Conservation (phyloP, 345 rosid genomes). For the Excoecaria agallocha region DNA sequence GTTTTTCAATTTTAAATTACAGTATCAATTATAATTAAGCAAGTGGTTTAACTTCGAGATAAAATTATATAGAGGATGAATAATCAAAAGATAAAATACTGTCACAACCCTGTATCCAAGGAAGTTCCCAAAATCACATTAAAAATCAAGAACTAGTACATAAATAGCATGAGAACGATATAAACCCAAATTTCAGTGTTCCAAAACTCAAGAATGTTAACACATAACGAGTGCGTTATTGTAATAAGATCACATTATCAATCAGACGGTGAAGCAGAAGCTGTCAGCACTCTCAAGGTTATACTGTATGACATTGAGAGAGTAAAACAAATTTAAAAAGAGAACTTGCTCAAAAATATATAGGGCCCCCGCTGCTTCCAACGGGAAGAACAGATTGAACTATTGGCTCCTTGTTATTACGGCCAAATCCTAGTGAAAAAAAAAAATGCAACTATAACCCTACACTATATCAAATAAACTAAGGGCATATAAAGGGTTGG, state of each 20-base stretch:
- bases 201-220: not conserved
- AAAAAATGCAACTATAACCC: constrained; percentile 36
- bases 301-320: not conserved
- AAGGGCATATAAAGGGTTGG: constrained; percentile 5
- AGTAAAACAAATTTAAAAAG: not conserved
- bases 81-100: not conserved
- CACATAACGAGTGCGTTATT: not conserved
- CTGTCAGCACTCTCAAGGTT: not conserved
- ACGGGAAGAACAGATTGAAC: constrained; percentile 10
- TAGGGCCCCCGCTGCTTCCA: constrained; percentile 1
- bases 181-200: not conserved
- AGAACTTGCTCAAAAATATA: constrained; percentile 6
- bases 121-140: not conserved
- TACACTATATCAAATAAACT: constrained; percentile 15
- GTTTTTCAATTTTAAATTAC: no score
- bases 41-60: no score
- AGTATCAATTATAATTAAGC: no score
- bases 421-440: constrained; percentile 26
- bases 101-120: not conserved
- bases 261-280: no score
- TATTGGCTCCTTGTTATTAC: constrained; percentile 29
- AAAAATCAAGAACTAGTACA: no score
- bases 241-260: not conserved
- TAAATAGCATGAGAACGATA: not conserved
- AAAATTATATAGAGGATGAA: not conserved